Base-by-base conservation (phyloP, 2,329 filamentous ascomycete genomes). In the Capronia epimyces region DNA sequence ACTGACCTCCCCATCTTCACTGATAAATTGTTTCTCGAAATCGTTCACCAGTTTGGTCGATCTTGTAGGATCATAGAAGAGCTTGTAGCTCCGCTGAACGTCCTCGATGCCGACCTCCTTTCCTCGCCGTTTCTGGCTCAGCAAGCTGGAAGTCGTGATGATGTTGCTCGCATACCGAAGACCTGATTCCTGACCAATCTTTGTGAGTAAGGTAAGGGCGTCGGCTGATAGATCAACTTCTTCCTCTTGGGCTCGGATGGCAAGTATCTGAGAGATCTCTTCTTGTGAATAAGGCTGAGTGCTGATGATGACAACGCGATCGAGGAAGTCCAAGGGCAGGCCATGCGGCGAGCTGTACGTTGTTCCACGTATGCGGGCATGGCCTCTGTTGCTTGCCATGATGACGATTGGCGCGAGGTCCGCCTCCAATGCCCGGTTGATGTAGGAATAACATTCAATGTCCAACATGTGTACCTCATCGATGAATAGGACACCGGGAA, bases 401-500 rank as follows among this genome's bases (percentile, higher is more conserved):
- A 98, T 98, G 69, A 98, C 90, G 59, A 98, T 90, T 32, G 93
- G 93, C 1, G 93, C 89, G 25, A 98, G 79, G 64, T 97, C 89
- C 54, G 90, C 89, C 71, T 98, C 93, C 39, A 98, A 78, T 1
- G 93, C 93, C 46, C 93, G 87, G 75, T 98, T 98, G 77, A 98
- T 86, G 75, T 95, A 98, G 39, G 89, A 94, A 76, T 95, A 98
- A 75, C 91, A 97, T 71, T 98, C 93, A 59, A 97, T 96, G 68
- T 98, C 93, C 51, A 98, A 86, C 91, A 98, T 97, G 76, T 98
- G 93, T 3, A 98, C 91, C 74, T 98, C 93, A 65, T 98, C 93
- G 64, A 98, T 95, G 76, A 98, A 98, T 6, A 98, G 75, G 6
- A 98, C 93, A 40, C 93, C 93, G 0, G 93, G 93, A 0, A 98